phyloP scores from a whole-genome alignment of 495 filamentous ascomycete genomes.

The Pyrenopolyporus hunteri region DNA sequence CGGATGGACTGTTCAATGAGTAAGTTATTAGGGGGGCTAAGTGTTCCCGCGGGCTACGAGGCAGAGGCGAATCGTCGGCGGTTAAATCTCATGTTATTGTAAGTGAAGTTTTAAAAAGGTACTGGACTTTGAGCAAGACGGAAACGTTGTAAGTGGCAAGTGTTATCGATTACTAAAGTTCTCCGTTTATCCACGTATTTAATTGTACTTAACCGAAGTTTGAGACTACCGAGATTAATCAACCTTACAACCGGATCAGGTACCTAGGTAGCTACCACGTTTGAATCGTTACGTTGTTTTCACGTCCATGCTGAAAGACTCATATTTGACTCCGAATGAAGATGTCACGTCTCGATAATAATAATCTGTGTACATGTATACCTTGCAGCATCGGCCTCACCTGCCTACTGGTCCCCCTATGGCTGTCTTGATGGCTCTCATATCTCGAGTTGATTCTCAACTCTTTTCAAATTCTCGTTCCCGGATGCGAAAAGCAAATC shows the following conservation, averaged over 20 bases:
- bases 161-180: background rate
- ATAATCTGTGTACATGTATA: slow-evolving; percentile 34
- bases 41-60: too few species aligned
- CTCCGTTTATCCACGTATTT: background rate
- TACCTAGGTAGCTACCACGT: too few species aligned
- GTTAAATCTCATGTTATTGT: too few species aligned
- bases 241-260: background rate
- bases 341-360: slow-evolving; percentile 6
- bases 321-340: slow-evolving; percentile 1
- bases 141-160: slow-evolving; percentile 1
- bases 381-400: slow-evolving; percentile 19
- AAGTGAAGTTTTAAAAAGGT: slow-evolving; percentile 4
- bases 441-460: slow-evolving; percentile 1
- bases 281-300: background rate
- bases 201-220: background rate
- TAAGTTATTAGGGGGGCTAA: too few species aligned
- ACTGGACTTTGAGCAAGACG: background rate
- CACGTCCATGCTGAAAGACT: background rate
- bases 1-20: slow-evolving; percentile 1
- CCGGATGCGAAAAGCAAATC: slow-evolving; percentile 9
- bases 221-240: background rate
- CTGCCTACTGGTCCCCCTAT: background rate
- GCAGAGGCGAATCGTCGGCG: too few species aligned
- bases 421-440: slow-evolving; percentile 1
- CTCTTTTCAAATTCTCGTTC: slow-evolving; percentile 14